phyloP scores from a whole-genome alignment of 495 filamentous ascomycete genomes.

The Darksidea phi region DNA sequence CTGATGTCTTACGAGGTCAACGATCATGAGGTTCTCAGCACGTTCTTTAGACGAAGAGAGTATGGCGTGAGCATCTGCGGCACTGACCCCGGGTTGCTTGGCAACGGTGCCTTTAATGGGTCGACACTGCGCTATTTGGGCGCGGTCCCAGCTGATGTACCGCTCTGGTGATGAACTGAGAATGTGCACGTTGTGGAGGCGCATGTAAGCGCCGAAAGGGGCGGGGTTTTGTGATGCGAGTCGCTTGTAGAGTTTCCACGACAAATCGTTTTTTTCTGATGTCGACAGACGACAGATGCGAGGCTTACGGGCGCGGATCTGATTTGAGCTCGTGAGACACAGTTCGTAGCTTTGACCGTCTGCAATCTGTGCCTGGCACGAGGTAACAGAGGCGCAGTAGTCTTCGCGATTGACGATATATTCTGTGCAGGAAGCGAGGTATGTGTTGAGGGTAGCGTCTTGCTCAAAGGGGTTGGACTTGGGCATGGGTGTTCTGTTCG shows the following conservation, averaged over 20 bases:
- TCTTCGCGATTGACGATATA: constrained; percentile 28
- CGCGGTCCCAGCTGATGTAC: constrained; percentile 71
- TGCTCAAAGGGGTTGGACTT: constrained; percentile 14
- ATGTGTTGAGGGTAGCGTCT: not conserved
- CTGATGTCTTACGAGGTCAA: constrained; percentile 90
- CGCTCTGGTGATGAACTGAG: constrained; percentile 88
- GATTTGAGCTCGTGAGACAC: constrained; percentile 77
- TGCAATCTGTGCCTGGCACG: constrained; percentile 69
- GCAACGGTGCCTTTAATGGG: constrained; percentile 96
- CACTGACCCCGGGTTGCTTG: constrained; percentile 63
- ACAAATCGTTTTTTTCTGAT: constrained; percentile 31
- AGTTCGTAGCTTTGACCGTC: constrained; percentile 90
- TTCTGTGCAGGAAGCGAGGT: constrained; percentile 3
- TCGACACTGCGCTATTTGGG: constrained; percentile 60
- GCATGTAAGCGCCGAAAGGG: constrained; percentile 80
- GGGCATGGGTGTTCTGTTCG: constrained; percentile 6
- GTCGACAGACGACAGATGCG: constrained; percentile 20
- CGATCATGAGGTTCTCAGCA: constrained; percentile 98
- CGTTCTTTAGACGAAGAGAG: constrained; percentile 81
- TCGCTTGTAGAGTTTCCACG: constrained; percentile 70
- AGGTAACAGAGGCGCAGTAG: constrained; percentile 65
- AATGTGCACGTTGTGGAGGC: constrained; percentile 62
- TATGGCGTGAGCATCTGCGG: constrained; percentile 64
- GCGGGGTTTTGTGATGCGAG: constrained; percentile 76
- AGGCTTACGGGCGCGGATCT: constrained; percentile 49